Base-by-base conservation (phyloP, 2,329 filamentous ascomycete species). In the Aphanoascus verrucosus region DNA sequence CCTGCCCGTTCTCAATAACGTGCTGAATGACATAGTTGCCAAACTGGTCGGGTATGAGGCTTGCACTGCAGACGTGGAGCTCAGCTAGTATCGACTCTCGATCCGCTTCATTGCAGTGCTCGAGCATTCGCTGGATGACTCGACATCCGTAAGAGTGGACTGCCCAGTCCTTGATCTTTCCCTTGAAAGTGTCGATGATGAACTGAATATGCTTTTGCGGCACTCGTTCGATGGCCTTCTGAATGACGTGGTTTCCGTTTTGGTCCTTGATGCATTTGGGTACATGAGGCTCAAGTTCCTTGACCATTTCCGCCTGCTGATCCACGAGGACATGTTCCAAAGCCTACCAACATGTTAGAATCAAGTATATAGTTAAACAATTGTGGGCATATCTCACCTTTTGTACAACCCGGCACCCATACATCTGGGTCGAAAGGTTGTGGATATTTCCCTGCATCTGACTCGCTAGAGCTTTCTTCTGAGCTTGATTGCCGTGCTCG, bases 1-100 rank as follows among this genome's bases (percentile, higher is more conserved):
- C 76, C 49, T 83, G 78, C 20, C 90, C 90, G 58, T 88, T 81
- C 56, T 84, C 75, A 57, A 98, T 89, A 49, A 97, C 82, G 65
- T 97, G 88, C 67, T 97, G 93, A 2, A 86, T 85, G 15, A 98
- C 93, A 65, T 98, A 98, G 70, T 98, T 98, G 56, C 93, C 93
- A 64, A 86, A 98, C 59, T 90, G 84, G 63, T 97, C 88, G 0
- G 82, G 81, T 58, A 96, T 86, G 55, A 97, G 79, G 53, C 77
- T 79, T 32, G 79, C 68, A 8, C 86, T 82, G 59, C 83, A 85
- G 8, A 77, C 75, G 64, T 93, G 85, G 19, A 98, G 77, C 70
- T 97, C 91, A 1, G 77, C 72, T 64, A 96, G 79, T 49, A 97
- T 84, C 32, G 77, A 78, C 46, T 77, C 74, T 68, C 83, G 85